Base-by-base conservation (phyloP, 2,329 filamentous ascomycete genomes). In the Ophiognomonia clavigignenti-juglandacearum region DNA sequence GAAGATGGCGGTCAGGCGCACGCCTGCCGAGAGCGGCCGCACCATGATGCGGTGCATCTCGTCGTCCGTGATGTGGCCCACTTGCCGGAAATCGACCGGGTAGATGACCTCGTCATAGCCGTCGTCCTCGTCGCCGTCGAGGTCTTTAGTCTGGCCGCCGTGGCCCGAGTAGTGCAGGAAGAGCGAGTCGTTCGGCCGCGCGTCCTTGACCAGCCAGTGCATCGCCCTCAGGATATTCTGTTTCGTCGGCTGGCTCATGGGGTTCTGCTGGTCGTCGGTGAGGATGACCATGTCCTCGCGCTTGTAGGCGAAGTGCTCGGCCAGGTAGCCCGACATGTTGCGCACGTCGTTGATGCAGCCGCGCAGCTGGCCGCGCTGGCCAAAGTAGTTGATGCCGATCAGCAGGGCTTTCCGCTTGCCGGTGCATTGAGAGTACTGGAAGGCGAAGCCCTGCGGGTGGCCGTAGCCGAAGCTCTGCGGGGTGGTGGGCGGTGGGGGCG, bases 101-200 rank as follows among this genome's bases (percentile, higher is more conserved):
- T 91, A 91, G 56, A 92, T 87, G 52, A 90, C 86, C 62, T 91
- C 87, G 57, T 91, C 86, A 59, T 86, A 88, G 35, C 87, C 87
- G 58, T 91, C 87, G 29, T 86, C 83, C 63, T 91, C 86, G 57
- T 91, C 86, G 23, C 86, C 86, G 56, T 90, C 86, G 31, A 86
- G 68, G 63, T 91, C 87, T 58, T 84, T 80, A 2, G 86, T 88
- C 64, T 91, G 86, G n/a, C 87, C 87, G 50, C 87, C 86, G 61
- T 91, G 86, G 8, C 87, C 90, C 32, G 91, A 96, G 65, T 96
- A 97, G 69, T 97, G 92, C 72, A 97, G 96, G 70, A 97, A 97
- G 6, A 97, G 77, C 4, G 92, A 95, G 64, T 97, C 92, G 62
- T 96, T 95, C 0, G 90, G 87, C 48, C 80, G 80, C 4, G 92